Evolutionary conservation across 2,329 filamentous ascomycete genomes (phyloP), one percentile per base, ranked within the genome.

Genomic region (Alternaria dauci): DNA sequence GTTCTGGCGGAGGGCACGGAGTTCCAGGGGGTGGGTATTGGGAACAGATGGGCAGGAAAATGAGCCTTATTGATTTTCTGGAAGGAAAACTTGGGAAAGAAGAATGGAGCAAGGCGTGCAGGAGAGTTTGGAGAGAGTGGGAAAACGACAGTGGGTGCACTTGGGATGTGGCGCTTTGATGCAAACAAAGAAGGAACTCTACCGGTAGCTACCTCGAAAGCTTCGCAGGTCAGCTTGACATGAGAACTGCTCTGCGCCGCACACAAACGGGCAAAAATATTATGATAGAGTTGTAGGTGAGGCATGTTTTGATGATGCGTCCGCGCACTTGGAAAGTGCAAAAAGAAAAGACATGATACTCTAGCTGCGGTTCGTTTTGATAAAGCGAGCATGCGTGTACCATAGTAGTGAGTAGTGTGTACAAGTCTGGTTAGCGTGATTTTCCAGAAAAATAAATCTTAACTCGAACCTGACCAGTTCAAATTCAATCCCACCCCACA

Each of bases 291-390:
- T 16, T 28, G 11, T 53, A 58, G 48, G 34, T 58, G 55, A 52
- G 52, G 55, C 41, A 58, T 25, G 52, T 59, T 59, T 59, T 50
- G 71, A 73, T 75, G 71, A 59, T 62, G 55, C 59, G 73, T 30
- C 28, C 28, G 11, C 28, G 1, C 28, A 30, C 8, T 11, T 11
- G 11, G 11, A 11, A 30, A 30, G 28, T 5, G 28, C 28, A 30
- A 30, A 30, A 30, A 11, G 28, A 1, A 30, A 30, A 30, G 11
- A 30, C 1, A 11, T 30, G 11, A 11, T 8, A 11, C 28, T 30
- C 8, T 30, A 30, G 3, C 28, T 30, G 11, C 11, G 11, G 28
- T 30, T 30, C 9, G 11, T 30, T 30, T 30, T 9, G 1, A 30
- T 30, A 11, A 11, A 30, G 28, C 11, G 28, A 11, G 28, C 9